phyloP scores from a whole-genome alignment of 306 rosid species.

The Ziziphus jujuba region DNA sequence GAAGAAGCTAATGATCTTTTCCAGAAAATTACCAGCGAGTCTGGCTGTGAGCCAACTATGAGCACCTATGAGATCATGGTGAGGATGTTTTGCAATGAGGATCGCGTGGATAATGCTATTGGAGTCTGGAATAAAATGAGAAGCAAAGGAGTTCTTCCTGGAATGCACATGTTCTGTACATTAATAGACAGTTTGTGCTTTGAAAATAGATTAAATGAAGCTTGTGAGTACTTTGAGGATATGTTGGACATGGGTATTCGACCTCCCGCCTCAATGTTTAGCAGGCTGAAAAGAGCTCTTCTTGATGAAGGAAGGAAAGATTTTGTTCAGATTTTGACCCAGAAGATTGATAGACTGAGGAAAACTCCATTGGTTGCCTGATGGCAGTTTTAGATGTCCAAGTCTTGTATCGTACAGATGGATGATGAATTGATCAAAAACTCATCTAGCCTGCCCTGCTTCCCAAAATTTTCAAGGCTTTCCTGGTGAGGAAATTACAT shows the following conservation, averaged over 20 bases:
- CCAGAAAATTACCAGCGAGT: conserved; percentile 53
- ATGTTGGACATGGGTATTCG: conserved; percentile 79
- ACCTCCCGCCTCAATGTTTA: conserved; percentile 64
- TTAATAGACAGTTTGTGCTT: conserved; percentile 56
- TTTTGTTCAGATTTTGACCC: conserved; percentile 33
- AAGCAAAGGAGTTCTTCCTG: conserved; percentile 64
- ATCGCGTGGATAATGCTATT: conserved; percentile 55
- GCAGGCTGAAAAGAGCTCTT: conserved; percentile 58
- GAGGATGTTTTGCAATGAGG: conserved; percentile 79
- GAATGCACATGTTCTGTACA: conserved; percentile 81
- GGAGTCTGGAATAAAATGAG: conserved; percentile 73
- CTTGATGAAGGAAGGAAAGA: conserved; percentile 52
- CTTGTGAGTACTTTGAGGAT: conserved; percentile 73
- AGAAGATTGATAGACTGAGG: conserved; percentile 58
- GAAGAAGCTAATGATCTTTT: conserved; percentile 65
- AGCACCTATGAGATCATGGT: conserved; percentile 71
- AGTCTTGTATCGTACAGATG: too few relatives aligned
- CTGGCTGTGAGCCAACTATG: conserved; percentile 61
- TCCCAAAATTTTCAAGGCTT: too few relatives aligned
- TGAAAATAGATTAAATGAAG: conserved; percentile 63
- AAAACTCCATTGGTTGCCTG: conserved; percentile 49
- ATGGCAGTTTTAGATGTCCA: neutral
- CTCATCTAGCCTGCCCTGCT: too few relatives aligned
- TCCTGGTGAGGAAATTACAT: too few relatives aligned
- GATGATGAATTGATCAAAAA: too few relatives aligned